These are phyloP conservation scores for Sclerotinia minor DNA, from an alignment of 2,329 filamentous ascomycete genomes.

Conservation along the genomic window DNA sequence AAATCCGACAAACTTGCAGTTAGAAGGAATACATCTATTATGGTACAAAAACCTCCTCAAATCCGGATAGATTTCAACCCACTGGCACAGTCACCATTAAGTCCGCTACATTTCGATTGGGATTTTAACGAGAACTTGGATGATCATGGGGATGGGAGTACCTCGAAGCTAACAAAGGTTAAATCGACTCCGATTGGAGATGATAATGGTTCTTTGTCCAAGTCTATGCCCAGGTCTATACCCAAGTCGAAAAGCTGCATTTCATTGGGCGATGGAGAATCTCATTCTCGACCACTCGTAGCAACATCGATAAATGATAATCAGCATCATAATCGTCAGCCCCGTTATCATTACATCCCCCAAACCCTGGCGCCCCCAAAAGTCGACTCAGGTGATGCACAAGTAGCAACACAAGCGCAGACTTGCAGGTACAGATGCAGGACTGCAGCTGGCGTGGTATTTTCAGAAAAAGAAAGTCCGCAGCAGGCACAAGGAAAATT, in stretches of 20 bases:
- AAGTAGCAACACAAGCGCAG: constrained; percentile 12
- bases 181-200: not conserved
- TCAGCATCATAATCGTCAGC: constrained; percentile 17
- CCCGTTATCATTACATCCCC: constrained; percentile 13
- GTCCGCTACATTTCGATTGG: constrained; percentile 3
- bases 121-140: not conserved
- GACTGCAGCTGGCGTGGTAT: not conserved
- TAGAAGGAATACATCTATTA: constrained; percentile 10
- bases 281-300: not conserved
- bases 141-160: not conserved
- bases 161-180: constrained; percentile 14
- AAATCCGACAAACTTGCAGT: constrained; percentile 8
- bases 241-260: not conserved
- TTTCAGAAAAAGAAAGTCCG: constrained; percentile 20
- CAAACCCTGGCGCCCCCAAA: constrained; percentile 19
- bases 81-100: constrained; percentile 8
- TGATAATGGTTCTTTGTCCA: constrained; percentile 9
- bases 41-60: not conserved
- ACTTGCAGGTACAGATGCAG: constrained; percentile 12
- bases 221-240: not conserved
- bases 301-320: not conserved
- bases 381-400: constrained; percentile 7
- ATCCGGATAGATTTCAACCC: constrained; percentile 1
- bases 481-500: constrained; percentile 16
- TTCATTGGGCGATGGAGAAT: not conserved